These are phyloP conservation scores for Trichoderma asperelloides DNA, from an alignment of 495 filamentous ascomycete species.

Conservation along the genomic window DNA sequence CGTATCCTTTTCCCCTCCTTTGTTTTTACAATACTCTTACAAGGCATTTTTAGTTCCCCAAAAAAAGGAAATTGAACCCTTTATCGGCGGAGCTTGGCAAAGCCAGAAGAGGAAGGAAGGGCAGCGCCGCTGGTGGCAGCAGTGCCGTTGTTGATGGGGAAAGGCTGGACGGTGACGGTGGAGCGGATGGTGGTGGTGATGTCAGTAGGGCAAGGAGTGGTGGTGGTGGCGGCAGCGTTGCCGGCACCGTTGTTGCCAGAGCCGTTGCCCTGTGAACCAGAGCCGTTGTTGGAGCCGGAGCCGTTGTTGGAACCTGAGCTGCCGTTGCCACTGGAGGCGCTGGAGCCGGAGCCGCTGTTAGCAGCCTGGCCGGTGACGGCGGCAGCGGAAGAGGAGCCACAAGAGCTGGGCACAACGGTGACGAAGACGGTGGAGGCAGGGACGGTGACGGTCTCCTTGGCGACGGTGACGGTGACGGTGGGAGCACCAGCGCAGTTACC, in stretches of 20 bases:
- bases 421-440: constrained; percentile 11
- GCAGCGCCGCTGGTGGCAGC: not conserved
- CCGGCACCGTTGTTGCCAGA: not conserved
- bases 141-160: constrained; percentile 6
- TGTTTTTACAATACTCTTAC: not conserved
- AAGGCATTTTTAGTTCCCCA: not conserved
- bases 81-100: constrained; percentile 21
- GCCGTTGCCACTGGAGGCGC: not conserved
- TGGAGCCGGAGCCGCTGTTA: not conserved
- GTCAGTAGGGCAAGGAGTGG: constrained; percentile 2
- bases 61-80: not conserved
- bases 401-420: constrained; percentile 17
- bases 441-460: not conserved
- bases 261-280: constrained; percentile 1
- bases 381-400: not conserved
- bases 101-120: not conserved
- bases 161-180: not conserved
- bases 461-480: too few relatives aligned
- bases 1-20: not conserved
- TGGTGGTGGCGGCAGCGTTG: not conserved
- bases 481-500: too few relatives aligned
- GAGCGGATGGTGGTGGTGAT: constrained; percentile 2
- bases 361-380: not conserved
- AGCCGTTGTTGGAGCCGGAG: not conserved
- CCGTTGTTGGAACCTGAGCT: not conserved